These are phyloP conservation scores for Pythium monospermum DNA, from an alignment of 352 stramenopile genomes.

Conservation along the genomic window DNA sequence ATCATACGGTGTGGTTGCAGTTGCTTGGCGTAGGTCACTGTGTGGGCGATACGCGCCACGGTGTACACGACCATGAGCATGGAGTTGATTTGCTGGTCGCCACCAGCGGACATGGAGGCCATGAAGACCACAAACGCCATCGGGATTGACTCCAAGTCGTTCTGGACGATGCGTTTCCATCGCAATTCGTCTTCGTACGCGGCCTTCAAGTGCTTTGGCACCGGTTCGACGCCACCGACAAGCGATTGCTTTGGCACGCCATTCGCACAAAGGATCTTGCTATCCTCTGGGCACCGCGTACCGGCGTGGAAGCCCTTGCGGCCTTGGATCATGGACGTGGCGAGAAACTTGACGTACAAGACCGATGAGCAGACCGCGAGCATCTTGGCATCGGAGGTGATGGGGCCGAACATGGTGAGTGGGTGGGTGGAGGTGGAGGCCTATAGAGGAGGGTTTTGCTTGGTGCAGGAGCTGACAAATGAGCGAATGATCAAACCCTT, in stretches of 20 bases:
- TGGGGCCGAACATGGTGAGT: conserved; percentile 1
- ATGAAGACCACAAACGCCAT: conserved; percentile 21
- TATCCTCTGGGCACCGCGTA: conserved; percentile 38
- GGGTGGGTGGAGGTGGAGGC: background rate
- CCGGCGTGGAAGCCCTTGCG: conserved; percentile 40
- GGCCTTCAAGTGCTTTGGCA: conserved; percentile 3
- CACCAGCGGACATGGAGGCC: conserved; percentile 10
- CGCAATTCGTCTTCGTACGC: conserved; percentile 21
- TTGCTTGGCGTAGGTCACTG: conserved; percentile 14
- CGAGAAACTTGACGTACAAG: conserved; percentile 64
- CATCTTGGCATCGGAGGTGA: conserved; percentile 7
- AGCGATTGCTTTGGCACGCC: conserved; percentile 10
- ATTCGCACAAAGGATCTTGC: conserved; percentile 18
- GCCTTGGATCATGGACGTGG: conserved; percentile 39
- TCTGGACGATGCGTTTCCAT: conserved; percentile 30
- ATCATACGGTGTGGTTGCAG: conserved; percentile 16
- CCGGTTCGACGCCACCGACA: background rate
- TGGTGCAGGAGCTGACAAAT: conserved; percentile 1
- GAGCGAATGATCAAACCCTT: too few species aligned
- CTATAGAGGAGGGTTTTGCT: too few species aligned
- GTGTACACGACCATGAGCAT: conserved; percentile 21
- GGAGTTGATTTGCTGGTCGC: conserved; percentile 8
- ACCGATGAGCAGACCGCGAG: conserved; percentile 25
- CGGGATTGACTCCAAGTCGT: conserved; percentile 31
- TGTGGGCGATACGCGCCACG: conserved; percentile 20